Evolutionary conservation across 2,329 filamentous ascomycete genomes (phyloP).

Genomic region (Nemania abortiva): DNA sequence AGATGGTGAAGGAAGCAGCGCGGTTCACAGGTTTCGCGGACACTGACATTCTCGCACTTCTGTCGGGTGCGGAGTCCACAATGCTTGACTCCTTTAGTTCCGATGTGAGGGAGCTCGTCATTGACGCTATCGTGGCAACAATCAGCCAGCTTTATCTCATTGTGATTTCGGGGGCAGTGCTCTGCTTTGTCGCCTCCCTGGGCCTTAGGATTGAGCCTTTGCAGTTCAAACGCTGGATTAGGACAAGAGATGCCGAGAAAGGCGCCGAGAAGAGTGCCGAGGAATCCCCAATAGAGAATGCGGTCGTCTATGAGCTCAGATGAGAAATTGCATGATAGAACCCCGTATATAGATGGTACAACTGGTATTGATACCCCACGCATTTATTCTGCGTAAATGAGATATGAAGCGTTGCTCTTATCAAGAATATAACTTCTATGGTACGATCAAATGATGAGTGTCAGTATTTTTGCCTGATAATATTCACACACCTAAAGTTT

Average conservation of each 20-base stretch:
- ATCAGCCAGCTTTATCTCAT: slow-evolving; percentile 49
- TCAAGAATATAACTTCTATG: neutral
- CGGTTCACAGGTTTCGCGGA: slow-evolving; percentile 38
- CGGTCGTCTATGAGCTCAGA: slow-evolving; percentile 26
- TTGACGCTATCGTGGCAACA: slow-evolving; percentile 45
- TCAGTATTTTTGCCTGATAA: neutral
- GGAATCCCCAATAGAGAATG: slow-evolving; percentile 1
- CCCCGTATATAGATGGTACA: slow-evolving; percentile 27
- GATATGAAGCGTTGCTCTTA: slow-evolving; percentile 25
- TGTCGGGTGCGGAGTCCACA: slow-evolving; percentile 48
- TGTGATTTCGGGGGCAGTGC: slow-evolving; percentile 44
- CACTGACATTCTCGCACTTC: slow-evolving; percentile 46
- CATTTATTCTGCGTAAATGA: slow-evolving; percentile 22
- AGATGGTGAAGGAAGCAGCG: slow-evolving; percentile 41
- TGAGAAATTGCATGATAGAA: slow-evolving; percentile 11
- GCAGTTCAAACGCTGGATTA: slow-evolving; percentile 23
- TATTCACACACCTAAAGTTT: too few relatives aligned
- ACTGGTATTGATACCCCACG: slow-evolving; percentile 36
- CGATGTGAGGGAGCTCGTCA: slow-evolving; percentile 35
- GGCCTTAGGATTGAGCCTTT: slow-evolving; percentile 34
- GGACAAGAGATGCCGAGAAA: slow-evolving; percentile 6
- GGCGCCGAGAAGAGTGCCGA: neutral
- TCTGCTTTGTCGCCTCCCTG: slow-evolving; percentile 43
- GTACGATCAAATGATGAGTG: neutral
- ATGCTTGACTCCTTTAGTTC: slow-evolving; percentile 41